phyloP scores from a whole-genome alignment of 1,139 yeast species.

The Suhomyces kunorum region DNA sequence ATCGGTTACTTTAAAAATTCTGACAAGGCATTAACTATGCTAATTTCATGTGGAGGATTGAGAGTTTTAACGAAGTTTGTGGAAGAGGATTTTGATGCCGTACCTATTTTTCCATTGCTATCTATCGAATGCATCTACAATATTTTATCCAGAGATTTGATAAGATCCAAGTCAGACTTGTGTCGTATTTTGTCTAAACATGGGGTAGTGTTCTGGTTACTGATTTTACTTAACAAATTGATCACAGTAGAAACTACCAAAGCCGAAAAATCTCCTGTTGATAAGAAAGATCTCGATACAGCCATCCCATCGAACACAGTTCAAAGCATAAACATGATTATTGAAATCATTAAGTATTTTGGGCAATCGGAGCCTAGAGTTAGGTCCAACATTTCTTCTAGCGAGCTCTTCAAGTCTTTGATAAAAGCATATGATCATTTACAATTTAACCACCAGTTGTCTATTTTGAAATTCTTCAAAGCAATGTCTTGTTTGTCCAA shows the following conservation, averaged over 20 bases:
- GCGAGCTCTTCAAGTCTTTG: conserved; percentile 48
- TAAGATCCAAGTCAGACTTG: conserved; percentile 52
- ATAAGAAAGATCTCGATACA: background rate
- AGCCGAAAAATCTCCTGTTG: background rate
- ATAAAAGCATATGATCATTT: conserved; percentile 41
- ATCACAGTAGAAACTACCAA: conserved; percentile 20
- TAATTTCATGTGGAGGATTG: conserved; percentile 60
- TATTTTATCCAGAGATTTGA: conserved; percentile 44
- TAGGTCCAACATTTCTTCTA: conserved; percentile 39
- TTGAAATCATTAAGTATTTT: conserved; percentile 42
- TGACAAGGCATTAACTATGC: conserved; percentile 47
- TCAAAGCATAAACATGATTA: conserved; percentile 34
- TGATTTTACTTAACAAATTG: conserved; percentile 42
- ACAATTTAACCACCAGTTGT: conserved; percentile 34
- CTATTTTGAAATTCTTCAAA: conserved; percentile 43
- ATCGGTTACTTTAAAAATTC: conserved; percentile 41
- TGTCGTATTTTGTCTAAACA: conserved; percentile 55
- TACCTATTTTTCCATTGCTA: conserved; percentile 48
- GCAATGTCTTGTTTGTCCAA: conserved; percentile 45
- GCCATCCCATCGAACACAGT: background rate
- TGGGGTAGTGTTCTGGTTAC: conserved; percentile 53
- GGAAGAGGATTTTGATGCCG: conserved; percentile 53
- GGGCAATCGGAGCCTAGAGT: conserved; percentile 49
- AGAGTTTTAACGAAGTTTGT: conserved; percentile 51
- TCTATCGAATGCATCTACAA: conserved; percentile 50